A percentile compares a stretch with the other conserved stretches of the same genome.
phyloP scores from a whole-genome alignment of 202 grass and related monocot genomes.

The Sporobolus alterniflorus region DNA sequence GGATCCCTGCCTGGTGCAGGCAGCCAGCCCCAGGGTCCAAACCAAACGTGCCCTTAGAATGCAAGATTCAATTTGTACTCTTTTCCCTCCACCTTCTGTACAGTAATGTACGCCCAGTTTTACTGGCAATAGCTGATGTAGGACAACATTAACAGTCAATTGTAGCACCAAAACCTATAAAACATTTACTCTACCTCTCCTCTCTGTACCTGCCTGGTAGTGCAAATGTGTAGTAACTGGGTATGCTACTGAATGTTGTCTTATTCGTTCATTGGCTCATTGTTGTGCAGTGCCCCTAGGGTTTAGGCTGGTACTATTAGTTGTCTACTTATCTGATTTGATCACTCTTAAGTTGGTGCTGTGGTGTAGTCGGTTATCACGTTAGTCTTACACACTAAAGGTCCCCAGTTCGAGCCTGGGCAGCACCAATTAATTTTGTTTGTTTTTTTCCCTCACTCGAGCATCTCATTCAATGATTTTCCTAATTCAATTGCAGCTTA shows the following conservation, averaged over 20 bases:
- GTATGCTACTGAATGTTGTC: background rate
- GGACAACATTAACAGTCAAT: constrained; percentile 2
- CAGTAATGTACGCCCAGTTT: constrained; percentile 18
- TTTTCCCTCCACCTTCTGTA: constrained; percentile 33
- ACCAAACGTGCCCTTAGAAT: background rate
- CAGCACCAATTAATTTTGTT: background rate
- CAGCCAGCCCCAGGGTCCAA: too few species aligned
- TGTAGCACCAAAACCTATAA: constrained; percentile 16
- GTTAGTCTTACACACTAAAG: constrained; percentile 37
- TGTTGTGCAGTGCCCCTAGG: background rate
- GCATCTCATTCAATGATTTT: background rate
- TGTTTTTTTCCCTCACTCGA: background rate
- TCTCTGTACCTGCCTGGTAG: background rate
- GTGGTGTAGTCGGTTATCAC: constrained; percentile 68
- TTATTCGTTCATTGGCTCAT: background rate
- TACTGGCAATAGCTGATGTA: constrained; percentile 33
- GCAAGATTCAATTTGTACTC: constrained; percentile 23
- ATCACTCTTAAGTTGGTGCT: constrained; percentile 23
- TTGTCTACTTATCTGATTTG: background rate
- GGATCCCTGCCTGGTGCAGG: too few species aligned
- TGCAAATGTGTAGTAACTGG: background rate
- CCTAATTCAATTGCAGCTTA: too few species aligned
- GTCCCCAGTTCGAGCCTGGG: constrained; percentile 26
- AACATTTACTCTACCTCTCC: background rate
- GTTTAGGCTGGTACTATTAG: background rate